phyloP scores from a whole-genome alignment of 1,284 basidiomycete species.

The Pyrrhoderma lamaoense region DNA sequence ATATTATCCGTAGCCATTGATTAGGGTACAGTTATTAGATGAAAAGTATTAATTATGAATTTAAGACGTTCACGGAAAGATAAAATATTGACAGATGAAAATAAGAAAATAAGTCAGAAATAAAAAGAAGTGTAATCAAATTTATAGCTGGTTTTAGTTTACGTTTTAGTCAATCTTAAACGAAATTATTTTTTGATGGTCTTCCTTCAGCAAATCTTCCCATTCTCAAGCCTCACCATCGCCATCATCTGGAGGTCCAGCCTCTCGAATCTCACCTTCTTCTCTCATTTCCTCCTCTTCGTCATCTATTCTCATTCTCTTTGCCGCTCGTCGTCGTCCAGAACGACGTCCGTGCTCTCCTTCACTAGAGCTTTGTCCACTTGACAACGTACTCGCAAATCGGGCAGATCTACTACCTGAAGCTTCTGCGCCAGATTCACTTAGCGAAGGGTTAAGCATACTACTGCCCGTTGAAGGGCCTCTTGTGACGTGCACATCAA shows the following conservation, averaged over 20 bases:
- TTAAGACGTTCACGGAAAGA: neutral
- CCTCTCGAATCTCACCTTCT: neutral
- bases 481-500: no score
- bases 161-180: no score
- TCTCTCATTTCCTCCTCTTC: conserved; percentile 12
- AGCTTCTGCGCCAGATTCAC: neutral
- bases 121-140: neutral
- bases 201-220: no score
- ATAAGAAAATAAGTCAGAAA: conserved; percentile 11
- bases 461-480: no score
- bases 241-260: no score
- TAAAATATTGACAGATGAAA: neutral
- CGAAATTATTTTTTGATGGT: no score
- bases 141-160: no score
- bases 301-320: conserved; percentile 1
- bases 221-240: no score
- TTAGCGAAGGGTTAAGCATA: no score
- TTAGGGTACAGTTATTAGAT: no score
- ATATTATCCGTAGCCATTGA: no score
- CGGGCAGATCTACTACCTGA: neutral
- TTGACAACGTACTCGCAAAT: conserved; percentile 6
- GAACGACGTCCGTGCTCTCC: conserved; percentile 4
- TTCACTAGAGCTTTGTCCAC: conserved; percentile 9
- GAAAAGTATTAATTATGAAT: conserved; percentile 1
- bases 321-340: conserved; percentile 5